Base-by-base conservation (phyloP, 2,329 filamentous ascomycete species). In the Truncatella angustata region DNA sequence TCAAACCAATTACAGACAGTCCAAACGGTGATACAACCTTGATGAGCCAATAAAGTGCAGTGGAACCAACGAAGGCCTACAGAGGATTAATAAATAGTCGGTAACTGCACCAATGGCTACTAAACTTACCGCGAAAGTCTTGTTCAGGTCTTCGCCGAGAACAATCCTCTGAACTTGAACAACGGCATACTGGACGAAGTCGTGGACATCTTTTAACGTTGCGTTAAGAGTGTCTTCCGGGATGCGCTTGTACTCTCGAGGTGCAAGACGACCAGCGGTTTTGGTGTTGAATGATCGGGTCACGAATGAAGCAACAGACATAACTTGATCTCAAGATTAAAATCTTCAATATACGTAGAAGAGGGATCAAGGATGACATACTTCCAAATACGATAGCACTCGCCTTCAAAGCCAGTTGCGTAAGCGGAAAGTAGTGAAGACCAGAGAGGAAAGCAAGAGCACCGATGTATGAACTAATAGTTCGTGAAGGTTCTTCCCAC, bases 171-270 rank as follows among this genome's bases (percentile, higher is more conserved):
- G 45, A 18, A 23, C 45, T 39, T 49, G 16, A 11, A 49, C 45
- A 16, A 49, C 45, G 5, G 45, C 45, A 18, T 49, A 49, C 14
- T 49, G 45, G 20, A 49, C 28, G 24, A 49, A 49, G 21, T 49
- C 45, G 16, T 49, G 45, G 20, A 49, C 16, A 23, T 49, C 45
- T 20, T 23, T 24, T 20, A 49, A 18, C 7, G 45, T 49, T 6
- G 45, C 45, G 45, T 49, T 49, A n/a, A 49, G 32, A 6, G 45
- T 49, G 9, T 30, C n/a, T 28, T 49, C 45, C 12, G 45, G 45
- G 4, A 49, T 20, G 10, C 16, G 23, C 20, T 20, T 49, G 34
- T 49, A 49, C 20, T 23, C 12, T n/a, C 23, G 16, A 12, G 30
- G 45, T 37, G 18, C 16, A n/a, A 24, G 32, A 14, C 32, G 32